Evolutionary conservation across 768 basidiomycete species (phyloP), one percentile per base, ranked within the genome.

Genomic region (Agaricus subrufescens): DNA sequence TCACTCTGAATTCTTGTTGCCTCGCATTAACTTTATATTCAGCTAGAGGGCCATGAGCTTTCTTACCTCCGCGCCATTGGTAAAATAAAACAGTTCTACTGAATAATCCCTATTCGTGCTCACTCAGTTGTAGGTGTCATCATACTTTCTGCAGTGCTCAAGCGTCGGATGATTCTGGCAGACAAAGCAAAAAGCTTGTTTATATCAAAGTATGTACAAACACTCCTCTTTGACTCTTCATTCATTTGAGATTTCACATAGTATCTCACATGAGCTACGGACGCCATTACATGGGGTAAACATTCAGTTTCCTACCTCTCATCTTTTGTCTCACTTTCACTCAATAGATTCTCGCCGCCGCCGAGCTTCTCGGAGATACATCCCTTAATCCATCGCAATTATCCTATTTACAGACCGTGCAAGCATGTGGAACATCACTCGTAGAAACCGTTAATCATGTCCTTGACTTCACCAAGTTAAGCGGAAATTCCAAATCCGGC

Each of bases 391-490:
- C 89, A 46, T 85, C 85, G 11, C 95, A 98, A 68, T 67, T 75
- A 9, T 92, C 94, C 0, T 96, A 94, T 74, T 72, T 97, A 49
- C 89, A 94, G 65, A 97, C 95, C 0, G 91, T 97, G 1, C 90
- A 94, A 67, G 94, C 92, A 5, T 97, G 94, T 65, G 94, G 94
- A 12, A 95, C 89, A n/a, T 93, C 92, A 1, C 79, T 98, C 1
- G 91, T 95, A 42, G 95, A 98, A 73, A 96, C 94, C 0, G 94
- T 98, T 48, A 97, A 97, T 65, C 95, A 98, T 62, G 95, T 98
- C 4, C 75, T 98, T 27, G 95, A 98, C 67, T 98, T 95, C 65
- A 96, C 94, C 30, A 98, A 98, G 66, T 78, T 96, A 25, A 94
- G 91, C 58, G 94, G 93, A 23, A 91, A 88, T 63, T 77, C 84